Conservation (phyloP, 352 stramenopile genomes). For the Plasmopara halstedii region DNA sequence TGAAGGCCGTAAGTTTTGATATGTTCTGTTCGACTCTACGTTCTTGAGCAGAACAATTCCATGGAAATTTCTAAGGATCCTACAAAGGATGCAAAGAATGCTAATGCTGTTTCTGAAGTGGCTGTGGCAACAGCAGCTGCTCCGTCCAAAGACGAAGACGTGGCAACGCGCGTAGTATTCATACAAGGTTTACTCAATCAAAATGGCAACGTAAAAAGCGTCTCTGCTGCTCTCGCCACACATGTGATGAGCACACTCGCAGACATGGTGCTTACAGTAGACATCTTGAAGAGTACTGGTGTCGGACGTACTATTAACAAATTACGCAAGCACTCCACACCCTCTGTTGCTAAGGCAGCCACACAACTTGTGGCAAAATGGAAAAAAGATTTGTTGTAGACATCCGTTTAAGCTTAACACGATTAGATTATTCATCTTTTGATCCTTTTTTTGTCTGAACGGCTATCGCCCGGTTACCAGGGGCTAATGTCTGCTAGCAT, state of each 20-base stretch:
- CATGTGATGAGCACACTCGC: conserved; percentile 66
- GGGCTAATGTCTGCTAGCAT: conserved; percentile 61
- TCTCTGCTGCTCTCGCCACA: conserved; percentile 52
- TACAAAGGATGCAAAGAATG: background rate
- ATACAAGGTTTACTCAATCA: conserved; percentile 72
- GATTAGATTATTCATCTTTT: background rate
- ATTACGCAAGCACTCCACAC: conserved; percentile 62
- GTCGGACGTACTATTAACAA: conserved; percentile 83
- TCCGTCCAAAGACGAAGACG: conserved; percentile 29
- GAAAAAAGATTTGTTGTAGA: conserved; percentile 81
- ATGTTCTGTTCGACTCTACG: background rate
- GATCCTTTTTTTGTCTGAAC: background rate
- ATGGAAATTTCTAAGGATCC: background rate
- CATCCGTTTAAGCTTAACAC: background rate
- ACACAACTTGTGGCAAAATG: conserved; percentile 74
- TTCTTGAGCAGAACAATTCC: conserved; percentile 3
- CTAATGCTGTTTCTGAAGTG: conserved; percentile 12
- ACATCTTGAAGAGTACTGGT: conserved; percentile 79
- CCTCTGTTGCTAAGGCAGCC: conserved; percentile 55
- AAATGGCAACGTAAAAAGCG: conserved; percentile 63
- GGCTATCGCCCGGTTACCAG: conserved; percentile 32
- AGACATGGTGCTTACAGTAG: conserved; percentile 64
- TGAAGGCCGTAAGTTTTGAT: conserved; percentile 3
- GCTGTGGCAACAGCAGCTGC: conserved; percentile 12
- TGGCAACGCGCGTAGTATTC: conserved; percentile 62